A percentile compares a stretch with the other conserved stretches of the same genome.
phyloP scores from a whole-genome alignment of 2,329 filamentous ascomycete genomes.

The Aspergillus pseudonomiae region DNA sequence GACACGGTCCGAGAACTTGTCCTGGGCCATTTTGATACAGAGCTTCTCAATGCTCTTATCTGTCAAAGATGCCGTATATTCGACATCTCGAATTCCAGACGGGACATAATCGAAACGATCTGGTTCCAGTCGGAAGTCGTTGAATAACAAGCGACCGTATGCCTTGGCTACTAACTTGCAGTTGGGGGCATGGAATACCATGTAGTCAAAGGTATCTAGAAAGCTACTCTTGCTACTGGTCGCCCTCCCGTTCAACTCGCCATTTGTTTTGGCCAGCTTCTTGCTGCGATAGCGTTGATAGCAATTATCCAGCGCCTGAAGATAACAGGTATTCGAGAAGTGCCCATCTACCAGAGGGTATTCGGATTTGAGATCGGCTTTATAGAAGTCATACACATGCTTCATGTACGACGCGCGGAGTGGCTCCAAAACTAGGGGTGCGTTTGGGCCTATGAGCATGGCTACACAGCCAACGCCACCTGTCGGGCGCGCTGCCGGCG shows the following conservation, averaged over 20 bases:
- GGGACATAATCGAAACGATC: constrained; percentile 74
- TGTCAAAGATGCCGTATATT: constrained; percentile 75
- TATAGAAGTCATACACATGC: constrained; percentile 89
- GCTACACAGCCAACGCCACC: constrained; percentile 79
- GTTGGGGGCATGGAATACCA: constrained; percentile 80
- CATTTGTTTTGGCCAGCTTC: constrained; percentile 49
- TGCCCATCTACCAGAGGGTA: constrained; percentile 85
- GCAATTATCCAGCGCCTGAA: constrained; percentile 75
- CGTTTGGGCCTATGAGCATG: constrained; percentile 76
- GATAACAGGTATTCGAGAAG: constrained; percentile 81
- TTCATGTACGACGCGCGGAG: constrained; percentile 80
- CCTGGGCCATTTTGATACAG: constrained; percentile 82
- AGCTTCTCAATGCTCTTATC: constrained; percentile 86
- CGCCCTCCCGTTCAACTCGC: constrained; percentile 53
- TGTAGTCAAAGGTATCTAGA: constrained; percentile 80
- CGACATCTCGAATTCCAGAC: constrained; percentile 74
- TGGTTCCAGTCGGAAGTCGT: constrained; percentile 76
- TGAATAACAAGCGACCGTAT: constrained; percentile 81
- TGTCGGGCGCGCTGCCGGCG: constrained; percentile 78
- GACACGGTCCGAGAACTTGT: constrained; percentile 78
- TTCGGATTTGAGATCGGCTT: constrained; percentile 83
- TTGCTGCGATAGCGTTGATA: constrained; percentile 81
- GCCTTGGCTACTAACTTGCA: constrained; percentile 88
- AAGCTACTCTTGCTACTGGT: constrained; percentile 55
- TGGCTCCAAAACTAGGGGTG: constrained; percentile 74